phyloP scores from a whole-genome alignment of 2,329 filamentous ascomycete species.

The Paecilomyces sp. region DNA sequence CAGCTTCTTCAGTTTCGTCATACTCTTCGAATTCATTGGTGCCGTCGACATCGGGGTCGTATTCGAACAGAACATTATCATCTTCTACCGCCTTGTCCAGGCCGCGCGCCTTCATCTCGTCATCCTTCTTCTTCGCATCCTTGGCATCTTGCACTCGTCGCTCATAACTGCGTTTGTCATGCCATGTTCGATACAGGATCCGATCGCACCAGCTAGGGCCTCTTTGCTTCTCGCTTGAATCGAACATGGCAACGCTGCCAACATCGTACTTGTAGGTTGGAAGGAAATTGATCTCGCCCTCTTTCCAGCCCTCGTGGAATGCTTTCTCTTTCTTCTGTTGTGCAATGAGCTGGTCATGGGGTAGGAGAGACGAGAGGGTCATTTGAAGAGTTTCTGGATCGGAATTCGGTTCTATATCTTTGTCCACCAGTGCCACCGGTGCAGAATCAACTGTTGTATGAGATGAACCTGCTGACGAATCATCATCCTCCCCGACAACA shows the following conservation, averaged over 20 bases:
- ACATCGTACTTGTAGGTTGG: constrained; percentile 98
- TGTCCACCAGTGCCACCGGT: constrained; percentile 37
- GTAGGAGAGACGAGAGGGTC: constrained; percentile 76
- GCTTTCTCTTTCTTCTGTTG: constrained; percentile 69
- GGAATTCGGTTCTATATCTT: constrained; percentile 62
- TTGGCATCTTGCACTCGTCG: constrained; percentile 56
- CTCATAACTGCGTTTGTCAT: constrained; percentile 61
- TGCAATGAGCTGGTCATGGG: constrained; percentile 77
- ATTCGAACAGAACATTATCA: constrained; percentile 81
- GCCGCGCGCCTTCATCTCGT: constrained; percentile 76
- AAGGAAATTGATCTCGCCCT: constrained; percentile 80
- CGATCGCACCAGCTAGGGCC: constrained; percentile 96
- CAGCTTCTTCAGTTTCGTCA: constrained; percentile 50
- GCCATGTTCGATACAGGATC: constrained; percentile 74
- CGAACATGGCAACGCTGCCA: constrained; percentile 85
- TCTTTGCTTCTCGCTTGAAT: constrained; percentile 89
- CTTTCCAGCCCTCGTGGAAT: constrained; percentile 87
- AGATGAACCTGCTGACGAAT: background rate
- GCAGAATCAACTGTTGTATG: background rate
- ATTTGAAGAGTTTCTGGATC: constrained; percentile 84
- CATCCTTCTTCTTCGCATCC: constrained; percentile 63
- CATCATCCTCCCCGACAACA: background rate
- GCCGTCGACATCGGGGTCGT: constrained; percentile 74
- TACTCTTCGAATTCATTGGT: constrained; percentile 43
- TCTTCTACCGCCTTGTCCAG: constrained; percentile 67